A percentile compares a stretch with the other conserved stretches of the same genome.
Conservation (phyloP, 1,284 basidiomycete species). For the Boletus mariae region DNA sequence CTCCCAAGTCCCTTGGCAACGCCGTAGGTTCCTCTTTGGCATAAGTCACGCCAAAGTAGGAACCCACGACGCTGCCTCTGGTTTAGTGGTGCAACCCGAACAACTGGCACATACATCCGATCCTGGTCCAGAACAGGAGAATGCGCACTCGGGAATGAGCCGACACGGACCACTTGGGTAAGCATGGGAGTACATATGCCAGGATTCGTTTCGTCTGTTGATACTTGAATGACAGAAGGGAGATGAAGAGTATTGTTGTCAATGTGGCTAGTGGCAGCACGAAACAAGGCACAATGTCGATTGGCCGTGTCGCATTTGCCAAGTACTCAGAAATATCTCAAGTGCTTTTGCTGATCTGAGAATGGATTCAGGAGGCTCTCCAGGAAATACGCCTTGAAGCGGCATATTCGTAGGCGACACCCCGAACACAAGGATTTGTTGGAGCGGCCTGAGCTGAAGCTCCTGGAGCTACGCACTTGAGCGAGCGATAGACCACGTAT, state of each 20-base stretch:
- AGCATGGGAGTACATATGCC: not conserved
- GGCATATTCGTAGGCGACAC: not conserved
- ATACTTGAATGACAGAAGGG: not conserved
- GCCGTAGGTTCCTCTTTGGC: no score
- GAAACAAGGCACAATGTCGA: not conserved
- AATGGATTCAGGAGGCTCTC: not conserved
- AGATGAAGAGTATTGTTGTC: not conserved
- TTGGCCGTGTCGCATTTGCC: not conserved
- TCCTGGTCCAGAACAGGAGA: not conserved
- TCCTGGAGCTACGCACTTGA: not conserved
- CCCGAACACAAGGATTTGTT: not conserved
- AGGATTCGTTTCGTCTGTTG: not conserved
- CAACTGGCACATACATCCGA: no score
- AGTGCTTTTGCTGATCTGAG: not conserved
- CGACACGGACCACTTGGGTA: not conserved
- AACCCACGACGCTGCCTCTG: no score
- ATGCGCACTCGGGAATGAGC: not conserved
- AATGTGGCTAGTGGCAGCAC: not conserved
- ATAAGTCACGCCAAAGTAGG: no score
- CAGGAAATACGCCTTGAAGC: not conserved
- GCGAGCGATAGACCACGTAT: no score
- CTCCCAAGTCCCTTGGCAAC: no score
- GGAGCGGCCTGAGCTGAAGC: not conserved
- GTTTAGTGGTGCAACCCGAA: no score
- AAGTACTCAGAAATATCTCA: no score